Conservation (phyloP, 495 filamentous ascomycete species). For the Penicillium argentinense region DNA sequence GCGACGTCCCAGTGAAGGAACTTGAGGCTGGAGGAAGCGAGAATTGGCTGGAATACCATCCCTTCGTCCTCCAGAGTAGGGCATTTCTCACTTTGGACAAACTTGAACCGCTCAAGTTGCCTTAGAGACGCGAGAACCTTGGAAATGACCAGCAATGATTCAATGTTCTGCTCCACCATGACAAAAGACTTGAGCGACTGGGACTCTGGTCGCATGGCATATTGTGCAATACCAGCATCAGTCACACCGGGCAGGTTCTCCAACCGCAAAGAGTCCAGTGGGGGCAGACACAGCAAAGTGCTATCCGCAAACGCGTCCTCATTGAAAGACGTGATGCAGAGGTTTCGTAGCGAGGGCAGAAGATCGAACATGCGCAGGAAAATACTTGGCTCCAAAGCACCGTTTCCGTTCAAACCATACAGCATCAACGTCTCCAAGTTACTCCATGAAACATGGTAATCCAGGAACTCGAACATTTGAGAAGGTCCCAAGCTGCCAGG, state of each 20-base stretch:
- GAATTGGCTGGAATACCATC: constrained; percentile 65
- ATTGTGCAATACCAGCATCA: constrained; percentile 70
- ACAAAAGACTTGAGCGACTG: constrained; percentile 58
- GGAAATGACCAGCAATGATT: constrained; percentile 68
- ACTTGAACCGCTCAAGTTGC: constrained; percentile 62
- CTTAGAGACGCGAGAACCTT: constrained; percentile 69
- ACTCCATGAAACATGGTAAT: constrained; percentile 69
- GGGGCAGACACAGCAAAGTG: constrained; percentile 67
- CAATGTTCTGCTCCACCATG: constrained; percentile 64
- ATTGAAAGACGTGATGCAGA: constrained; percentile 74
- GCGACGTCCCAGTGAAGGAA: constrained; percentile 84
- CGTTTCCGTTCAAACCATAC: constrained; percentile 58
- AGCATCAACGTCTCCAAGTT: constrained; percentile 73
- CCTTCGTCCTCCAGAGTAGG: constrained; percentile 58
- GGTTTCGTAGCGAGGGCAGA: constrained; percentile 67
- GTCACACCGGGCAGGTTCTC: constrained; percentile 76
- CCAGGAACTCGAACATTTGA: constrained; percentile 66
- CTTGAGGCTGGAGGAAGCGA: constrained; percentile 65
- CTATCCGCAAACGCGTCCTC: constrained; percentile 70
- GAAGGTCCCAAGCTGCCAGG: constrained; percentile 58
- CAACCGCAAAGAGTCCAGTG: constrained; percentile 71
- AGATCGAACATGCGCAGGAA: constrained; percentile 67
- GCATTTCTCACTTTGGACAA: constrained; percentile 63
- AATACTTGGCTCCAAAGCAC: constrained; percentile 62
- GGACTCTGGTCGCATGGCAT: constrained; percentile 59